Conservation (phyloP, 495 filamentous ascomycete species). For the Xylaria grammica region DNA sequence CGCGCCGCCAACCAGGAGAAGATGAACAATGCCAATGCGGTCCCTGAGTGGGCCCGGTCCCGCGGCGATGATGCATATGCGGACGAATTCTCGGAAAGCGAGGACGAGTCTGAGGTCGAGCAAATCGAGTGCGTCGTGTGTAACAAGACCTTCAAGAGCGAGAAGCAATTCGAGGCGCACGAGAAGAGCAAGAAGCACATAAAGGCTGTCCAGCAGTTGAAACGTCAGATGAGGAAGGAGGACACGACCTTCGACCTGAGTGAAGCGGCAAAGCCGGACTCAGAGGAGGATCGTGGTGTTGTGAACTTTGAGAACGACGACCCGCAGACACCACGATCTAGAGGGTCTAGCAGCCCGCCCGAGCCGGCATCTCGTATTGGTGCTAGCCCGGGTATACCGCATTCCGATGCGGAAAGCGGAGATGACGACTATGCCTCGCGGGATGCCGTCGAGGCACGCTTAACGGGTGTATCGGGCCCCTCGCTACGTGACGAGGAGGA, state of each 20-base stretch:
- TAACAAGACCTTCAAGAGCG: slow-evolving; percentile 90
- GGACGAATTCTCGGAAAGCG: slow-evolving; percentile 49
- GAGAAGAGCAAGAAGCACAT: slow-evolving; percentile 95
- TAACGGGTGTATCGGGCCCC: slow-evolving; percentile 21
- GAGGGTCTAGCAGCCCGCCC: slow-evolving; percentile 1
- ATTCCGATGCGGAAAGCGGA: slow-evolving; percentile 29
- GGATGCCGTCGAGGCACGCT: slow-evolving; percentile 44
- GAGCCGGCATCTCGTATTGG: slow-evolving; percentile 12
- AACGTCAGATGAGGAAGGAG: slow-evolving; percentile 81
- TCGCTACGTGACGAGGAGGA: slow-evolving; percentile 3
- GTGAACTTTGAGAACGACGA: slow-evolving; percentile 4
- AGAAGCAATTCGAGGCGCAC: slow-evolving; percentile 90
- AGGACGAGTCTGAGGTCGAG: slow-evolving; percentile 64
- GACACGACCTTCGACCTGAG: slow-evolving; percentile 65
- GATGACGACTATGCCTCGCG: slow-evolving; percentile 54
- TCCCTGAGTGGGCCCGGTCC: slow-evolving; percentile 80
- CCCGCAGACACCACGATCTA: neutral
- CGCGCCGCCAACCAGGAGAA: slow-evolving; percentile 81
- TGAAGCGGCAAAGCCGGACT: neutral
- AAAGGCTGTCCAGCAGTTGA: slow-evolving; percentile 80
- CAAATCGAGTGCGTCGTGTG: slow-evolving; percentile 90
- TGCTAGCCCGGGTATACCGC: too few relatives aligned
- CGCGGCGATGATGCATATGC: slow-evolving; percentile 48
- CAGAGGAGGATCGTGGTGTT: neutral
- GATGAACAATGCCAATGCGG: slow-evolving; percentile 61